Percentiles rank a stretch among this genome's conserved stretches.
phyloP scores from a whole-genome alignment of 73 alveolate genomes.

The Uronychia setigera region DNA sequence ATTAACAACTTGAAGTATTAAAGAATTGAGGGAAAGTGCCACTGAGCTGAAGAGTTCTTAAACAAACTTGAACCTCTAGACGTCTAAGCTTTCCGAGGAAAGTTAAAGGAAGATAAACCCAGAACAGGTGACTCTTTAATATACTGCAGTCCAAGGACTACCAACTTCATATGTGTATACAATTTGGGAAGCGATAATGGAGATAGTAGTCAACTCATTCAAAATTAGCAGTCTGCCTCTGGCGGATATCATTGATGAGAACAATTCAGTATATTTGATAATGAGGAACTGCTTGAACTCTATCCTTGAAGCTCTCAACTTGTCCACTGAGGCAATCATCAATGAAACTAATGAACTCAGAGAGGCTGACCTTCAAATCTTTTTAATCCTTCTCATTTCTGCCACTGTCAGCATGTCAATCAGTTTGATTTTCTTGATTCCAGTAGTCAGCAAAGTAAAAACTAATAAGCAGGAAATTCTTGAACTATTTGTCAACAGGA shows the following conservation, averaged over 20 bases:
- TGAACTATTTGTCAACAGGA: constrained; percentile 24
- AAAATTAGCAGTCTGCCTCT: constrained; percentile 11
- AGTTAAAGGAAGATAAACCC: not conserved
- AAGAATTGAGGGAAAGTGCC: not conserved
- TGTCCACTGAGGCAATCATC: constrained; percentile 38
- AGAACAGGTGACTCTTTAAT: constrained; percentile 11
- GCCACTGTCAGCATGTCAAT: constrained; percentile 34
- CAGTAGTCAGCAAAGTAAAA: constrained; percentile 49
- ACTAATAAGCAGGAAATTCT: constrained; percentile 33
- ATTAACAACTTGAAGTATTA: not conserved
- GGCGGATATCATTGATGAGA: constrained; percentile 13
- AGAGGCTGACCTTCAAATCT: constrained; percentile 15
- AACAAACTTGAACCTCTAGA: not conserved
- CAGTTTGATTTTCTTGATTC: constrained; percentile 39
- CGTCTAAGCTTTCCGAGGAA: not conserved
- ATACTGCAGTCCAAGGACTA: not conserved
- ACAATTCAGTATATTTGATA: constrained; percentile 20
- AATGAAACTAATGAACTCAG: constrained; percentile 11
- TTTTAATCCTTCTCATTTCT: constrained; percentile 32
- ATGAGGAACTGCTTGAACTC: constrained; percentile 34
- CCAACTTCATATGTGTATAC: constrained; percentile 17
- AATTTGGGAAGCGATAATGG: constrained; percentile 54
- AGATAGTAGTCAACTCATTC: constrained; percentile 36
- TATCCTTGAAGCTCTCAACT: constrained; percentile 25
- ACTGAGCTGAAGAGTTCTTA: not conserved